phyloP scores from a whole-genome alignment of 192 early-diverging fungal species.

The Funneliformis geosporum region DNA sequence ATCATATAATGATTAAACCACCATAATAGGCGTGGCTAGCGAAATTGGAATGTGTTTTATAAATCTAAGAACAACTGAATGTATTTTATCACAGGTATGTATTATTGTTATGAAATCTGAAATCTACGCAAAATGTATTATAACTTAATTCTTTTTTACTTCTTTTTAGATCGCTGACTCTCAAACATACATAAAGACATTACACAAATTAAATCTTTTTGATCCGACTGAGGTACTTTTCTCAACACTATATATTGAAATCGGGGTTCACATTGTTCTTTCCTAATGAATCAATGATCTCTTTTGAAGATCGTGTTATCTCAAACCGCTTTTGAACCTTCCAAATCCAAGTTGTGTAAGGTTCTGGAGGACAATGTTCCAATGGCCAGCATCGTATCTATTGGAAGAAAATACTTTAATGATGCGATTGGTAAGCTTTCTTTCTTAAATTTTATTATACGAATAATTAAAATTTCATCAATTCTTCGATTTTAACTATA shows the following conservation, averaged over 20 bases:
- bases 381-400: constrained; percentile 46
- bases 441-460: not conserved
- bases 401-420: constrained; percentile 63
- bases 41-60: too few species aligned
- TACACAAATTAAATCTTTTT: constrained; percentile 61
- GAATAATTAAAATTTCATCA: too few species aligned
- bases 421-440: constrained; percentile 43
- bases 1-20: too few species aligned
- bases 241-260: not conserved
- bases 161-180: constrained; percentile 60
- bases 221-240: constrained; percentile 58
- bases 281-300: constrained; percentile 1
- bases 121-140: too few species aligned
- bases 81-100: too few species aligned
- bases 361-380: constrained; percentile 48
- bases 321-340: constrained; percentile 49
- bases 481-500: not conserved
- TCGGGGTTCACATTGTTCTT: not conserved
- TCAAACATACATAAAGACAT: constrained; percentile 58
- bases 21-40: too few species aligned
- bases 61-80: too few species aligned
- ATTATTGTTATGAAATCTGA: too few species aligned
- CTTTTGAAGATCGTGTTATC: constrained; percentile 52
- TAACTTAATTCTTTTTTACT: too few species aligned
- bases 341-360: constrained; percentile 54